These are phyloP conservation scores for Acer negundo DNA, from an alignment of 345 rosid genomes.

Conservation along the genomic window DNA sequence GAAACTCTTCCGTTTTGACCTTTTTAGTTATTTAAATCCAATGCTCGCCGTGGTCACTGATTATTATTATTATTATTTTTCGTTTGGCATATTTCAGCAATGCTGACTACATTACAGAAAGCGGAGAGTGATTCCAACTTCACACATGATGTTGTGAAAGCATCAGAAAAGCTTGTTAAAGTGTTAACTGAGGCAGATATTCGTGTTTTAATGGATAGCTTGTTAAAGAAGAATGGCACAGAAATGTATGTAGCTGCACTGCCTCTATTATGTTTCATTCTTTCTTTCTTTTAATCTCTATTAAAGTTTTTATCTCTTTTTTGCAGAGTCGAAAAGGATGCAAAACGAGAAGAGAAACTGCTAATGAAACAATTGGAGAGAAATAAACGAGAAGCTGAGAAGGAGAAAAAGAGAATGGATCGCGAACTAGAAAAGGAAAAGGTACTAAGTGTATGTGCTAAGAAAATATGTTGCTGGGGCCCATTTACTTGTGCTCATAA, in stretches of 20 bases:
- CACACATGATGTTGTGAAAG: constrained; percentile 42
- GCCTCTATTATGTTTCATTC: constrained; percentile 10
- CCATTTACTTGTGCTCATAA: not conserved
- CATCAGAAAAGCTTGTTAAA: constrained; percentile 64
- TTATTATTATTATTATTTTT: not conserved
- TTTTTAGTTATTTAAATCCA: not conserved
- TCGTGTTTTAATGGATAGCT: constrained; percentile 46
- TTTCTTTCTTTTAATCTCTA: not conserved
- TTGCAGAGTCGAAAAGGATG: constrained; percentile 62
- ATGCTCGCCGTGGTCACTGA: constrained; percentile 18
- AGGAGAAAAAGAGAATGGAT: constrained; percentile 74
- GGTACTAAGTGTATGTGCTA: constrained; percentile 51
- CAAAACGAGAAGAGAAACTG: constrained; percentile 58
- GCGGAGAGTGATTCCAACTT: constrained; percentile 35
- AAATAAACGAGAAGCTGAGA: constrained; percentile 65
- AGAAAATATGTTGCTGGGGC: not conserved
- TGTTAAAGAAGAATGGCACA: constrained; percentile 53
- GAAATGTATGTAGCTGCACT: constrained; percentile 53
- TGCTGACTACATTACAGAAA: constrained; percentile 55
- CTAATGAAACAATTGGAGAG: constrained; percentile 71
- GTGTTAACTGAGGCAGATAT: constrained; percentile 61
- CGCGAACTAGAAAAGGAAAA: constrained; percentile 65
- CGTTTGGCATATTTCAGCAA: constrained; percentile 45
- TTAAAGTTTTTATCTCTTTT: constrained; percentile 9
- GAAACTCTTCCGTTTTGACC: not conserved